These are phyloP conservation scores for Stephania yunnanensis DNA, from an alignment of 164 flowering plant genomes.

Conservation along the genomic window DNA sequence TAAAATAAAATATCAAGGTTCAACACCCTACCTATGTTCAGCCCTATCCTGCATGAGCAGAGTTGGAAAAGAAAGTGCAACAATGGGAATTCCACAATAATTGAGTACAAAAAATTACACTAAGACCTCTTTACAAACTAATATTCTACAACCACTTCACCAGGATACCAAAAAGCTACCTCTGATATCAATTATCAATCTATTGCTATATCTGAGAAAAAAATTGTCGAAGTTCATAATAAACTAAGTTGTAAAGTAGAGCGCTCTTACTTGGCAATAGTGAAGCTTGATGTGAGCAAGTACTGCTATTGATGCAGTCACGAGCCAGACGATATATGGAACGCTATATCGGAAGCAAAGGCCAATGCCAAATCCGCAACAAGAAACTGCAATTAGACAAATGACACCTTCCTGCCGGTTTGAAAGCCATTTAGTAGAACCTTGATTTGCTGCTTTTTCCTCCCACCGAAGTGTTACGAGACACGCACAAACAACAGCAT, in stretches of 20 bases:
- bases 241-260: neutral
- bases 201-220: too few species aligned
- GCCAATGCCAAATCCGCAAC: constrained; percentile 76
- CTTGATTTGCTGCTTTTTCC: constrained; percentile 40
- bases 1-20: too few species aligned
- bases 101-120: too few species aligned
- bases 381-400: constrained; percentile 55
- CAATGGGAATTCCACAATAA: too few species aligned
- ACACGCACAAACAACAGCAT: constrained; percentile 92
- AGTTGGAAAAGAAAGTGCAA: too few species aligned
- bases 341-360: constrained; percentile 50
- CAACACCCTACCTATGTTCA: too few species aligned
- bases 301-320: constrained; percentile 44
- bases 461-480: constrained; percentile 73
- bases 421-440: constrained; percentile 38
- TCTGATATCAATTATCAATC: too few species aligned
- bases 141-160: too few species aligned
- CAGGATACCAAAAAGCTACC: too few species aligned
- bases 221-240: neutral
- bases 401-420: constrained; percentile 67
- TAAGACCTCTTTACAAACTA: too few species aligned
- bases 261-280: constrained; percentile 74
- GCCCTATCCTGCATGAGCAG: too few species aligned
- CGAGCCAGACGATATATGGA: constrained; percentile 37
- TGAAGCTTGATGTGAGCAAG: constrained; percentile 45